Evolutionary conservation across 1,284 basidiomycete genomes (phyloP), one percentile per base, ranked within the genome.

Genomic region (Calocybe gambosa): DNA sequence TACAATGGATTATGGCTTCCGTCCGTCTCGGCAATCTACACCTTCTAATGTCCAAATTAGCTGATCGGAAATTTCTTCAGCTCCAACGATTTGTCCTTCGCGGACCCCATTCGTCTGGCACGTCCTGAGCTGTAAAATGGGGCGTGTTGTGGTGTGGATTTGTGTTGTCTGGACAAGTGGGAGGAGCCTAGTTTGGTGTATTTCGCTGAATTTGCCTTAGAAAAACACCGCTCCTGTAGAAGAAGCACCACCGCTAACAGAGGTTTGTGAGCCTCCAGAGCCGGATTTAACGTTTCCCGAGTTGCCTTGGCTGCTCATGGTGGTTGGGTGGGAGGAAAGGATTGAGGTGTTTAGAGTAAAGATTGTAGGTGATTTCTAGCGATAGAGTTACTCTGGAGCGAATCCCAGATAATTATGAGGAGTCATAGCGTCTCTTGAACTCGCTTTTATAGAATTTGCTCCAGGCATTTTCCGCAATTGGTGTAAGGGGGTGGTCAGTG

Each of bases 221-320:
- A 78, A 78, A 63, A 78, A 77, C 36, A 73, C 67, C 34, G 75
- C 65, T 35, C 67, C 75, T 18, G 64, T 68, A 20, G 66, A 58
- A 35, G 69, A 64, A 37, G 74, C 73, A 35, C 66, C 64, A 16
- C 67, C 68, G 43, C 66, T 69, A 42, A 78, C 68, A n/a, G 67
- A 65, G 21, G 63, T 65, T 46, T 66, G 63, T 19, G 68, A 62
- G 21, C 63, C 62, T 51, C 64, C 63, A 21, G 65, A 58, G 25
- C 56, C 57, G 19, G 59, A 60, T 53, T 68, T 65, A 43, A 67
- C 68, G 37, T 67, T 62, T 47, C 65, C 55, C 45, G 59, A 57
- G 63, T 64, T 67, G 56, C 64, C 55, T 58, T 73, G 68, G 55
- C 60, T 57, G 62, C 59, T 69, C 74, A 77, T 76, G 49, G 36